A percentile compares a stretch with the other conserved stretches of the same genome.
Conservation (phyloP, 116 monocot species). For the Iris pallida region DNA sequence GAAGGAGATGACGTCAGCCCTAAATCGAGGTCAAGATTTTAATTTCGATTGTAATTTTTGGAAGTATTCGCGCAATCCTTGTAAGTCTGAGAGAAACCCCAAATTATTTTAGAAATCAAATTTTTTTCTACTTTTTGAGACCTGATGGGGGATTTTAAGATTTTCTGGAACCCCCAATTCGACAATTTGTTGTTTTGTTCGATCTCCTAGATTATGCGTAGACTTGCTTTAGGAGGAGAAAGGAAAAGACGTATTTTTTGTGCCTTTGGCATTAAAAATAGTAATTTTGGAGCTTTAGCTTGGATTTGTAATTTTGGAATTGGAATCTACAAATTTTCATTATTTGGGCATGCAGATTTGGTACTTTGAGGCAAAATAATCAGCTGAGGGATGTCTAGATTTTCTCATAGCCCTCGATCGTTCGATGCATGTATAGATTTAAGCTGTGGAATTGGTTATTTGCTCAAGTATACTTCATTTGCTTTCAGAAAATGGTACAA, state of each 20-base stretch:
- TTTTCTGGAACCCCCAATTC: background rate
- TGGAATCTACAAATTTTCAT: too few relatives aligned
- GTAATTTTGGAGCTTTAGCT: too few relatives aligned
- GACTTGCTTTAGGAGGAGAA: background rate
- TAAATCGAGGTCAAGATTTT: background rate
- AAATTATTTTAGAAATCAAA: background rate
- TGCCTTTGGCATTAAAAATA: background rate
- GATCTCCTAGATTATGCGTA: background rate
- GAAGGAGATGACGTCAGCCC: background rate
- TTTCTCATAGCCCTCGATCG: too few relatives aligned
- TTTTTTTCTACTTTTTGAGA: too few relatives aligned
- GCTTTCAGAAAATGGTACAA: too few relatives aligned
- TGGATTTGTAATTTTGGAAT: too few relatives aligned
- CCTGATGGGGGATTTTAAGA: background rate
- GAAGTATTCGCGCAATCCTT: background rate
- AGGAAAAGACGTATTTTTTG: background rate
- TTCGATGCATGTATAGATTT: too few relatives aligned
- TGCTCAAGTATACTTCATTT: too few relatives aligned
- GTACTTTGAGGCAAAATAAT: too few relatives aligned
- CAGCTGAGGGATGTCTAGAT: too few relatives aligned
- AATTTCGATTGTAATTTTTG: conserved; percentile 6
- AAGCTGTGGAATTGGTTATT: too few relatives aligned
- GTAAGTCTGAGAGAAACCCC: conserved; percentile 3
- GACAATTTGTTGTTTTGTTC: background rate
- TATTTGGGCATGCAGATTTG: too few relatives aligned